phyloP scores from a whole-genome alignment of 2,329 filamentous ascomycete species.

The Onygena corvina region DNA sequence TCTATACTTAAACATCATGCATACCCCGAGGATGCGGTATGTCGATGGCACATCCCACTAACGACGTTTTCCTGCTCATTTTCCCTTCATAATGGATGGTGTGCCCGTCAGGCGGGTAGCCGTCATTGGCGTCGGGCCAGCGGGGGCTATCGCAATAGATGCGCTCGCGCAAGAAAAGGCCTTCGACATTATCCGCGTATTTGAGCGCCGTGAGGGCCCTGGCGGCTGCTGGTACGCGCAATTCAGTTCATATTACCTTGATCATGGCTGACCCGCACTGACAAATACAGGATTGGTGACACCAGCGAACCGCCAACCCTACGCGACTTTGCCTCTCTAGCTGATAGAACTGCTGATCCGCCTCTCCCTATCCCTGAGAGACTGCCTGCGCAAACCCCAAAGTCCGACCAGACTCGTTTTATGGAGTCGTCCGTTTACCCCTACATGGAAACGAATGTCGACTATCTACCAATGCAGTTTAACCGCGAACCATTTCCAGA shows the following conservation, averaged over 20 bases:
- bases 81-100: neutral
- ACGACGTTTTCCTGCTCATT: neutral
- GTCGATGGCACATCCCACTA: no score
- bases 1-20: neutral
- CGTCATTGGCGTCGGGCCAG: constrained; percentile 70
- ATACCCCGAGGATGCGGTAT: no score
- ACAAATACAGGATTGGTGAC: constrained; percentile 18
- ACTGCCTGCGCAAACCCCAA: constrained; percentile 39
- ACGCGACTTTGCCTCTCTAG: constrained; percentile 38
- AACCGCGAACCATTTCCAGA: constrained; percentile 44
- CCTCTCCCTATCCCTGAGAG: constrained; percentile 37
- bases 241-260: constrained; percentile 31
- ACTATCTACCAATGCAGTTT: constrained; percentile 48
- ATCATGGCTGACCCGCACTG: constrained; percentile 18
- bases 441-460: constrained; percentile 54
- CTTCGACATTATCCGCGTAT: constrained; percentile 60
- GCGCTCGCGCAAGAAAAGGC: constrained; percentile 32
- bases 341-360: constrained; percentile 40
- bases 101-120: constrained; percentile 41
- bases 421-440: constrained; percentile 50
- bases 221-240: constrained; percentile 88
- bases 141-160: constrained; percentile 37
- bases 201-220: constrained; percentile 63
- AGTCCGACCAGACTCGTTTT: constrained; percentile 38
- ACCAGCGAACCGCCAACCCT: constrained; percentile 29